Evolutionary conservation across 2,329 filamentous ascomycete genomes (phyloP).

Genomic region (Tolypocladium inflatum): DNA sequence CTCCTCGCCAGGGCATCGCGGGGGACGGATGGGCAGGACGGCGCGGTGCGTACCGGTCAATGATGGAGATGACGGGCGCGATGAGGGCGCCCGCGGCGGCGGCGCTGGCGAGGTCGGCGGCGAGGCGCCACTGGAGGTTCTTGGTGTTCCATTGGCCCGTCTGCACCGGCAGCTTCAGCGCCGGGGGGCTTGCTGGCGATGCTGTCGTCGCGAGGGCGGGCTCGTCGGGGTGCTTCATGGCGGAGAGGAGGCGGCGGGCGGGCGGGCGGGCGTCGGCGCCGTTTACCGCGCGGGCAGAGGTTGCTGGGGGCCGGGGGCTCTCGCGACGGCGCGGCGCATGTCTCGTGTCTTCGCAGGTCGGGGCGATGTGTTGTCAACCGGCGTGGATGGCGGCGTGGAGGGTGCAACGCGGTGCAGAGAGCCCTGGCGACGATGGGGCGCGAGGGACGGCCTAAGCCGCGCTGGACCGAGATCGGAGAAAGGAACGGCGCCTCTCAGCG

Average conservation of each 20-base stretch:
- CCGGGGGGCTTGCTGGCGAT: neutral
- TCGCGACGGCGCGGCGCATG: neutral
- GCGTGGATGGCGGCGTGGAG: neutral
- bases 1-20: neutral
- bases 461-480: slow-evolving; percentile 2
- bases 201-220: neutral
- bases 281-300: neutral
- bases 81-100: slow-evolving; percentile 64
- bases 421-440: neutral
- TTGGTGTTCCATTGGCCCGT: slow-evolving; percentile 59
- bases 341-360: neutral
- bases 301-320: neutral
- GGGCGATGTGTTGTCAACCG: too few species aligned
- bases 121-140: slow-evolving; percentile 57
- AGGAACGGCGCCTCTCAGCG: neutral
- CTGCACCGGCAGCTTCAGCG: neutral
- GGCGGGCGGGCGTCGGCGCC: too few species aligned
- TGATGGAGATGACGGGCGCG: slow-evolving; percentile 76
- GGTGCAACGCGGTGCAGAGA: neutral
- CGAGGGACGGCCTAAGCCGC: neutral
- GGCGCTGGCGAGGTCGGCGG: slow-evolving; percentile 60
- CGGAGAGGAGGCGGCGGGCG: too few species aligned
- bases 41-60: slow-evolving; percentile 60
- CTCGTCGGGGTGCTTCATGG: neutral
- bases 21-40: slow-evolving; percentile 1